A percentile compares a stretch with the other conserved stretches of the same genome.
Evolutionary conservation across 768 basidiomycete genomes (phyloP).

Genomic region (Suillus hirtellus): DNA sequence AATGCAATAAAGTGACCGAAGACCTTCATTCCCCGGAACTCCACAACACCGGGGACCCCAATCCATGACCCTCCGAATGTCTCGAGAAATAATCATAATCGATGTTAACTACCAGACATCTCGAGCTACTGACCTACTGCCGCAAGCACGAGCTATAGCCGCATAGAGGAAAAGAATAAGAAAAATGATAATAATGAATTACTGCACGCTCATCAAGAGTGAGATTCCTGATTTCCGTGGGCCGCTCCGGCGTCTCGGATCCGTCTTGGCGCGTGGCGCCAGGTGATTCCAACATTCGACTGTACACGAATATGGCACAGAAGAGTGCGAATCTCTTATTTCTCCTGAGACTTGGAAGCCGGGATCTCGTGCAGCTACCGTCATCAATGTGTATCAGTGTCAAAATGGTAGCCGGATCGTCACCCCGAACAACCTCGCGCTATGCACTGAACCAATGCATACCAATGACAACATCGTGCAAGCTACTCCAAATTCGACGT

Average conservation of each 20-base stretch:
- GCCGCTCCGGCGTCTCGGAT: conserved; percentile 23
- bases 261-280: conserved; percentile 33
- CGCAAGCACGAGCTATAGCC: conserved; percentile 55
- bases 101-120: conserved; percentile 52
- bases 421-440: too few species aligned
- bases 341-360: too few species aligned
- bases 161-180: conserved; percentile 5
- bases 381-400: too few species aligned
- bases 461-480: too few species aligned
- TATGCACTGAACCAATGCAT: too few species aligned
- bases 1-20: neutral
- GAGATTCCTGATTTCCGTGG: conserved; percentile 33
- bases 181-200: conserved; percentile 9
- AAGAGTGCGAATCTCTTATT: too few species aligned
- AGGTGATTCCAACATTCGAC: neutral
- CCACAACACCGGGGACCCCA: conserved; percentile 31
- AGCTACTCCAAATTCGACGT: too few species aligned
- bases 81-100: conserved; percentile 91
- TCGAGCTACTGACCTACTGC: conserved; percentile 50
- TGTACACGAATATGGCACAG: too few species aligned
- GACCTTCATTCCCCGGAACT: conserved; percentile 29
- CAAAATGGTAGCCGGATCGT: too few species aligned
- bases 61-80: conserved; percentile 56
- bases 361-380: too few species aligned
- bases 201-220: conserved; percentile 65